phyloP scores from a whole-genome alignment of 176 grass and related monocot species.

The Cenchrus americanus region DNA sequence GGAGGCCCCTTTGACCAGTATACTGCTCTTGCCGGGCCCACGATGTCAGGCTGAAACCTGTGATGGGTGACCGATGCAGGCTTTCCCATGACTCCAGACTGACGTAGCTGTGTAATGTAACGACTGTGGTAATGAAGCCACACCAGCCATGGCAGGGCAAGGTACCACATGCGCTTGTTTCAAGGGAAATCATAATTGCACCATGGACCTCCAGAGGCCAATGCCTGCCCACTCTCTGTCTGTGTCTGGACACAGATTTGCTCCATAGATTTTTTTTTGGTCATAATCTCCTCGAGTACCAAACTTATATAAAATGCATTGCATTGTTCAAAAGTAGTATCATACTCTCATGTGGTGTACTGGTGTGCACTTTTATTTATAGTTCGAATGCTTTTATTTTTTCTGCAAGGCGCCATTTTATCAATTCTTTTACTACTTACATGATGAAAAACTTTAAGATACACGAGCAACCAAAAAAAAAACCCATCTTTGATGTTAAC shows the following conservation, averaged over 20 bases:
- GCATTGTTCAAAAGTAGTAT: not conserved
- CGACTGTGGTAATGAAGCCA: not conserved
- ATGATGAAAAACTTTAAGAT: not conserved
- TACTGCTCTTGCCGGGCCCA: not conserved
- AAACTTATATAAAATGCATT: not conserved
- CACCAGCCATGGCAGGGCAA: not conserved
- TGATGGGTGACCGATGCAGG: not conserved
- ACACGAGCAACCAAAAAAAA: not conserved
- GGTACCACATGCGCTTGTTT: constrained; percentile 36
- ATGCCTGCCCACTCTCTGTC: too few species aligned
- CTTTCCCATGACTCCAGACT: constrained; percentile 30
- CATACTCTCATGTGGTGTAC: too few species aligned
- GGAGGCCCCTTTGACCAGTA: not conserved
- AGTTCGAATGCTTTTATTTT: too few species aligned
- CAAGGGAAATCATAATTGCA: constrained; percentile 23
- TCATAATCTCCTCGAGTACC: not conserved
- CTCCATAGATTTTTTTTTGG: not conserved
- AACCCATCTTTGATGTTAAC: not conserved
- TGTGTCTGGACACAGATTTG: constrained; percentile 1
- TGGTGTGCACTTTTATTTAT: too few species aligned
- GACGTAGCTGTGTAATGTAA: not conserved
- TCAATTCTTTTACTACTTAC: not conserved
- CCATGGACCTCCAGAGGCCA: not conserved
- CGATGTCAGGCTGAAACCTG: not conserved
- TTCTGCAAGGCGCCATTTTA: not conserved